Base-by-base conservation (phyloP, 805 yeast species). In the Spathaspora girioi region DNA sequence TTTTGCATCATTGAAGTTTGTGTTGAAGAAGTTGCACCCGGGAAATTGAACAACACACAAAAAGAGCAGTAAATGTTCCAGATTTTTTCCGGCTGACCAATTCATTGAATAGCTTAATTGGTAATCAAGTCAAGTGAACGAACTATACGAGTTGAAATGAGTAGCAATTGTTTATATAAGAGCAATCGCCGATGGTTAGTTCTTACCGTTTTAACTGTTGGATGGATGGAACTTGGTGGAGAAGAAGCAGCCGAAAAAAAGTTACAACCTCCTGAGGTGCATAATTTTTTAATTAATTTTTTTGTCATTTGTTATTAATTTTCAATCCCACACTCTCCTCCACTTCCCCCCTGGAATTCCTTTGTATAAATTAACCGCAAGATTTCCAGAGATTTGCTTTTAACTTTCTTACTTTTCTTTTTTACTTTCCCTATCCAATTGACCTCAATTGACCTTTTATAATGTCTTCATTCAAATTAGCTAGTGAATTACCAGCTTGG, bases 401-500 rank as follows among this genome's bases (percentile, higher is more conserved):
- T 18, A 14, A 3, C 26, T 18, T 18, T 6, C 44, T 18, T 15
- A 7, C 15, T 41, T 23, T 23, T 42, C 43, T 19, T 40, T 40
- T 14, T n/a, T 40, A 5, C 43, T 23, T 3, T 18, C 4, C 3
- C 27, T 7, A 42, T 6, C 47, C 47, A 45, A 35, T 35, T 35
- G 17, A 35, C 40, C 40, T 45, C 40, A 45, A 45, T 29, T 29
- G 40, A 45, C 23, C 43, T 17, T 23, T 42, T 11, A 35, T 14
- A 17, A 42, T 42, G 45, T 42, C 45, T 42, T 47, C 48, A 9
- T 85, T 85, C 65, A 78, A 82, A 60, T 76, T 82, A 61, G 79
- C 91, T 44, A 60, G 84, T 50, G 92, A 89, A 59, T 81, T 91
- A 62, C 83, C 93, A 55, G 86, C 97, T 47, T 94, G 96, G 96